Base-by-base conservation (phyloP, 1,284 basidiomycete genomes). In the Vanrija sp. region DNA sequence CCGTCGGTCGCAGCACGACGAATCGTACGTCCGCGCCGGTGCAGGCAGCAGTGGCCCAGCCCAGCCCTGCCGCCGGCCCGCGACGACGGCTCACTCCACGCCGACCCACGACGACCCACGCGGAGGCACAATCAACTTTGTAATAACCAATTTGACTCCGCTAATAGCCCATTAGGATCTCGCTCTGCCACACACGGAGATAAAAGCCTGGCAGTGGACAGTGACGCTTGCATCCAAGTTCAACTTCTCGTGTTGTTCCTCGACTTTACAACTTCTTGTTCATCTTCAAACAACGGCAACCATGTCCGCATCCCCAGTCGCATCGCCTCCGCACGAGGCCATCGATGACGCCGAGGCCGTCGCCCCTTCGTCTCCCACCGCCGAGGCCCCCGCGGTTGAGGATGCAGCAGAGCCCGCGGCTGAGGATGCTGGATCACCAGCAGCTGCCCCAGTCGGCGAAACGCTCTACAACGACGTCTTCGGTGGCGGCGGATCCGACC, bases 401-500 rank as follows among this genome's bases (percentile, higher is more conserved):
- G 42, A 47, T 47, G 39, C 41, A 23, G 10, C 18, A 14, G 44
- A 37, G 31, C 37, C 16, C 27, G 57, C 56, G 6, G 50, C 57
- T 4, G 60, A 61, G 25, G 47, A 51, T 6, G 51, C 60, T 4
- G 54, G 54, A 24, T 38, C 22, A 36, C 49, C 27, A 41, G 51
- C 31, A 22, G 23, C 35, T 45, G 46, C 16, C 47, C 41, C 18
- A 41, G 31, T 9, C 10, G 31, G 31, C 12, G 31, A 31, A 14
- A 31, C 31, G 6, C 31, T 57, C n/a, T 62, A 58, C 56, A 62
- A 61, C 50, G 82, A 60, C 82, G 85, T 73, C 83, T 89, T 64
- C 62, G 87, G 60, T 35, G 62, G 57, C 24, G 58, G 83, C 58
- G 85, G 86, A 37, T 84, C 83, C 23, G 86, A 86, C 64, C 52